These are phyloP conservation scores for Dryas drummondii DNA, from an alignment of 306 rosid species.

Conservation along the genomic window DNA sequence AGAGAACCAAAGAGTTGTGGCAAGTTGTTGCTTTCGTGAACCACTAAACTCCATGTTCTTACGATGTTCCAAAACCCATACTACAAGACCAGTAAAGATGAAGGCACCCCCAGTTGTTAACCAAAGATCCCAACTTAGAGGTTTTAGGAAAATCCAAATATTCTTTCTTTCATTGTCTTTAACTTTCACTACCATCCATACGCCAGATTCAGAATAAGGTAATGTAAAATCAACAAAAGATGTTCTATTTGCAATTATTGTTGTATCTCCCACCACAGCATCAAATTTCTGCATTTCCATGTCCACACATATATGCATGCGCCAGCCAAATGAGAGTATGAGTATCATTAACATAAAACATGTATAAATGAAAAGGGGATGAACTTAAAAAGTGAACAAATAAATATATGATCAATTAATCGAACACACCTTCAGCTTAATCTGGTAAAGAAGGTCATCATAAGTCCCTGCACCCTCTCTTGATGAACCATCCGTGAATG, in stretches of 20 bases:
- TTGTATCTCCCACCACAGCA: constrained; percentile 42
- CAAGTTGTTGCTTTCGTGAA: constrained; percentile 15
- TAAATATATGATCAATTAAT: not conserved
- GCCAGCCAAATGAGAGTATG: no score
- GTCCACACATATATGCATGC: not conserved
- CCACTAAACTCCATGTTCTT: constrained; percentile 30
- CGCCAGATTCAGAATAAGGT: constrained; percentile 41
- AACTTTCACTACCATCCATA: constrained; percentile 38
- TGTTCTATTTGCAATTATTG: constrained; percentile 37
- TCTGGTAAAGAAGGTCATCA: constrained; percentile 27
- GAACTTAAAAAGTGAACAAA: not conserved
- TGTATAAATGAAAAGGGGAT: not conserved
- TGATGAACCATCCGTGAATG: constrained; percentile 9
- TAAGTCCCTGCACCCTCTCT: constrained; percentile 21
- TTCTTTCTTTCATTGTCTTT: constrained; percentile 17
- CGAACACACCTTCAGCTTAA: constrained; percentile 16
- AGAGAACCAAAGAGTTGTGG: constrained; percentile 37
- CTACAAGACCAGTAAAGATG: constrained; percentile 28
- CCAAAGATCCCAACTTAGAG: constrained; percentile 49
- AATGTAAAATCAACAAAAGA: constrained; percentile 39
- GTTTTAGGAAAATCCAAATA: constrained; percentile 48
- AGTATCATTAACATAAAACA: not conserved
- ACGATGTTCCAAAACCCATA: constrained; percentile 37
- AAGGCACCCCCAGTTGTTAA: constrained; percentile 24
- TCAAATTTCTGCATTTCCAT: constrained; percentile 26